Conservation (phyloP, 208 protist species). For the Polymyxa betae region DNA sequence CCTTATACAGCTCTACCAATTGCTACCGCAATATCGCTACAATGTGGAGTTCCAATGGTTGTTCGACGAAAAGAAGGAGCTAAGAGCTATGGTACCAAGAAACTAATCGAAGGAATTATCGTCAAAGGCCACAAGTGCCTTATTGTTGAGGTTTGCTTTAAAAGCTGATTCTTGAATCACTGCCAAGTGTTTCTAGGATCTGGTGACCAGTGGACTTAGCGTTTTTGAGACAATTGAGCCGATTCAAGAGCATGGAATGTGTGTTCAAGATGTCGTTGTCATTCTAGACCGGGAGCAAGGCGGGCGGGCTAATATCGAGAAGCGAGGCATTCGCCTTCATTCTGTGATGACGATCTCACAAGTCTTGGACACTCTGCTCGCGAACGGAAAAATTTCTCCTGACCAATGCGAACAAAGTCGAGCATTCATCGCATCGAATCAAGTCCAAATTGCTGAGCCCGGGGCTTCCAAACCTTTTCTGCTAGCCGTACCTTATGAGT, state of each 20-base stretch:
- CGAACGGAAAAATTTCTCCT: background rate
- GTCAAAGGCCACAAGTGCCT: slow-evolving; percentile 84
- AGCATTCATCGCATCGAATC: background rate
- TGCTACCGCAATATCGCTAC: slow-evolving; percentile 84
- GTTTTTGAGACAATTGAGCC: slow-evolving; percentile 90
- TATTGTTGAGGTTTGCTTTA: slow-evolving; percentile 76
- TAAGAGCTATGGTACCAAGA: slow-evolving; percentile 91
- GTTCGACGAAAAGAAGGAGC: slow-evolving; percentile 83
- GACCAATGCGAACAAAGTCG: background rate
- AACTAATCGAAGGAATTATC: slow-evolving; percentile 88
- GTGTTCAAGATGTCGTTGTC: slow-evolving; percentile 85
- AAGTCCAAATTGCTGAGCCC: background rate
- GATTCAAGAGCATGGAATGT: slow-evolving; percentile 79
- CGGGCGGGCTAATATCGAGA: slow-evolving; percentile 68
- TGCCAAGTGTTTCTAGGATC: slow-evolving; percentile 70
- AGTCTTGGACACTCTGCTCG: background rate
- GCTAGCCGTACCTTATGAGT: slow-evolving; percentile 55
- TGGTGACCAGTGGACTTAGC: slow-evolving; percentile 89
- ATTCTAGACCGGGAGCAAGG: slow-evolving; percentile 92
- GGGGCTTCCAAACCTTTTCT: background rate
- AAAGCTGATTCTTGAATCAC: background rate
- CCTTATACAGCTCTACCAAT: slow-evolving; percentile 92
- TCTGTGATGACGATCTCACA: slow-evolving; percentile 68
- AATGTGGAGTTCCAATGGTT: slow-evolving; percentile 80
- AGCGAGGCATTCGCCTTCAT: slow-evolving; percentile 60